Percentiles rank a stretch among this genome's conserved stretches.
Evolutionary conservation across 495 filamentous ascomycete species (phyloP).

Genomic region (Penicillium lagena): DNA sequence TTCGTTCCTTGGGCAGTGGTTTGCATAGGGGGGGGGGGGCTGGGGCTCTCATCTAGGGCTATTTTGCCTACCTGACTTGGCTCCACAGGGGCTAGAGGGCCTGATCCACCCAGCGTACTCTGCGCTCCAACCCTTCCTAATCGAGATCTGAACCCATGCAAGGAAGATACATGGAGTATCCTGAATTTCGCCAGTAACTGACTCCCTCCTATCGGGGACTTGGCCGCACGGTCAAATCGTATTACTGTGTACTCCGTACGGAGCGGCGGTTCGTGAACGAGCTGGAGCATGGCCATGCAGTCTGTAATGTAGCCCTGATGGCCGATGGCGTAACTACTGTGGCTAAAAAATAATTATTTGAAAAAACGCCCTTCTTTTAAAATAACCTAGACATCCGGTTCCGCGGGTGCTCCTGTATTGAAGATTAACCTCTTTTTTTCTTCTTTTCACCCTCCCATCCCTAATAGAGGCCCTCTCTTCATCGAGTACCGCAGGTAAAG

Average conservation of each 20-base stretch:
- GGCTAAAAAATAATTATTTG: conserved; percentile 5
- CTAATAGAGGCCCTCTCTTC: conserved; percentile 1
- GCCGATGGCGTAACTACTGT: conserved; percentile 13
- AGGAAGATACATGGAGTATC: conserved; percentile 21
- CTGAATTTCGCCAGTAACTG: conserved; percentile 6
- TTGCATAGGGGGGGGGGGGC: no score
- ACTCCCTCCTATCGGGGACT: conserved; percentile 3
- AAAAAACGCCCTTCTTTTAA: conserved; percentile 15
- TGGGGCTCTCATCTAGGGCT: no score
- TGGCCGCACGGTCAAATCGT: conserved; percentile 2
- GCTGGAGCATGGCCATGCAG: conserved; percentile 22
- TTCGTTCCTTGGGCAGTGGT: no score
- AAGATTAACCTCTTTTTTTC: not conserved
- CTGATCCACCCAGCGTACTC: conserved; percentile 15
- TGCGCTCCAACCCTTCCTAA: conserved; percentile 12
- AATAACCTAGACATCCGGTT: conserved; percentile 15
- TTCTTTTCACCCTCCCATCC: conserved; percentile 4
- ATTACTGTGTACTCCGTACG: conserved; percentile 11
- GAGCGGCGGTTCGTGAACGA: conserved; percentile 8
- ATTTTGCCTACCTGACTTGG: conserved; percentile 1
- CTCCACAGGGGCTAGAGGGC: conserved; percentile 15
- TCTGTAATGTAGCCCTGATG: conserved; percentile 9
- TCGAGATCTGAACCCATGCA: conserved; percentile 24
- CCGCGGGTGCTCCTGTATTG: conserved; percentile 5
- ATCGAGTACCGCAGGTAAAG: no score